Evolutionary conservation across 2,329 filamentous ascomycete species (phyloP), one percentile per base, ranked within the genome.

Genomic region (Alternaria burnsii): DNA sequence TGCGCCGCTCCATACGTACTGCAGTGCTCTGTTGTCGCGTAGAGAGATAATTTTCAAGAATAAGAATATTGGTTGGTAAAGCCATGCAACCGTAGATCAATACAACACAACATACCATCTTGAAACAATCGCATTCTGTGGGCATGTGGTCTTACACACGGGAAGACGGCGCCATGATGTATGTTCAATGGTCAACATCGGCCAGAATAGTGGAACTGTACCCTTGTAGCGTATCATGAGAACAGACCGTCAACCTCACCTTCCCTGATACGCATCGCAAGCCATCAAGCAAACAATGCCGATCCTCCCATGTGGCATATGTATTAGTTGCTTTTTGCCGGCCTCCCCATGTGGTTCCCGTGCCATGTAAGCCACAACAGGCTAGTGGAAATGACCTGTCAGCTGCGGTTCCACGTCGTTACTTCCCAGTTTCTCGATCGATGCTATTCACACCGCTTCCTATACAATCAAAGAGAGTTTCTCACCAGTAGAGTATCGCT

Each of bases 281-380:
- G 47, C 36, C 38, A 52, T 40, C 53, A 52, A 52, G 47, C 58
- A 60, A 60, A 60, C 47, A 57, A 36, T 42, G 58, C 58, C 42
- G 53, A 46, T 52, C 47, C 34, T 44, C 47, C 42, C 26, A 51
- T 34, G 30, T 9, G 24, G 28, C 41, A 52, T 42, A 54, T 55
- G 44, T 52, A 20, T 42, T 43, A n/a, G 32, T 60, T 60, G 53
- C 58, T 60, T 60, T 42, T 60, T 60, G 52, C 53, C 58, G 53
- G 47, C 53, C 44, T 56, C 58, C 58, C 56, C 50, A 59, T 59
- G 36, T 41, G 26, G 28, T 24, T 47, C 53, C 46, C 54, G 44
- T 42, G 47, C 38, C 38, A 50, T 26, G 55, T 30, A 54, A 41
- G 46, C 58, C 48, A 44, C 38, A 28, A 52, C 34, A 46, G 53